A percentile compares a stretch with the other conserved stretches of the same genome.
Conservation (phyloP, 2,329 filamentous ascomycete genomes). For the Colletotrichum karsti region DNA sequence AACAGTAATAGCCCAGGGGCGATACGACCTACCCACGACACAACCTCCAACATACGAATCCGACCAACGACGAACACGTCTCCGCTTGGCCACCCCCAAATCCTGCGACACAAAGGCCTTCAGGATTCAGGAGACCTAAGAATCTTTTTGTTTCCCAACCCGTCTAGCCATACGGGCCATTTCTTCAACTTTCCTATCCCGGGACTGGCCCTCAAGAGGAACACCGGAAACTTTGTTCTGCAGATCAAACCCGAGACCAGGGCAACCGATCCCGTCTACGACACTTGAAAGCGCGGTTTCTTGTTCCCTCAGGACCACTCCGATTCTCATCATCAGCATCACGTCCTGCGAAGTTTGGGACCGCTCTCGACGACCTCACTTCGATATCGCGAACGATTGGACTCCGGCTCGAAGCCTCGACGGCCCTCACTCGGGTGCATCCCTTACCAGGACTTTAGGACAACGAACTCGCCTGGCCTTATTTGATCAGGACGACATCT, state of each 20-base stretch:
- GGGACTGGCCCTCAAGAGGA: conserved; percentile 8
- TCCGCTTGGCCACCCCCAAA: conserved; percentile 22
- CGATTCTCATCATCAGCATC: conserved; percentile 22
- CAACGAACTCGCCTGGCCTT: background rate
- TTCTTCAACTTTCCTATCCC: conserved; percentile 32
- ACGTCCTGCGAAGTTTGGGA: background rate
- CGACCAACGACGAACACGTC: conserved; percentile 7
- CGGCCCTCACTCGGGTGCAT: background rate
- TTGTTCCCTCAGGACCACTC: conserved; percentile 12
- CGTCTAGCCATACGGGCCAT: conserved; percentile 27
- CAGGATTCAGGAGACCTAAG: conserved; percentile 36
- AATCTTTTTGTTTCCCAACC: background rate
- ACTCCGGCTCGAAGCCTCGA: conserved; percentile 9
- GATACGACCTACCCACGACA: conserved; percentile 24
- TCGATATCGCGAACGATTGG: conserved; percentile 7
- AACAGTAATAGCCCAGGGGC: conserved; percentile 24
- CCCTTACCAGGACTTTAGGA: background rate
- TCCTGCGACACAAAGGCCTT: conserved; percentile 50
- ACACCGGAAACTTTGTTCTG: conserved; percentile 35
- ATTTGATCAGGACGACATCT: background rate
- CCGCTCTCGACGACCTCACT: conserved; percentile 1
- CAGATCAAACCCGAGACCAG: conserved; percentile 34
- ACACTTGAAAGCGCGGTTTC: conserved; percentile 8
- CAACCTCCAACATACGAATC: conserved; percentile 4
- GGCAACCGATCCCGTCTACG: conserved; percentile 3